Evolutionary conservation across 116 monocot species (phyloP).

Genomic region (Cymodocea nodosa): DNA sequence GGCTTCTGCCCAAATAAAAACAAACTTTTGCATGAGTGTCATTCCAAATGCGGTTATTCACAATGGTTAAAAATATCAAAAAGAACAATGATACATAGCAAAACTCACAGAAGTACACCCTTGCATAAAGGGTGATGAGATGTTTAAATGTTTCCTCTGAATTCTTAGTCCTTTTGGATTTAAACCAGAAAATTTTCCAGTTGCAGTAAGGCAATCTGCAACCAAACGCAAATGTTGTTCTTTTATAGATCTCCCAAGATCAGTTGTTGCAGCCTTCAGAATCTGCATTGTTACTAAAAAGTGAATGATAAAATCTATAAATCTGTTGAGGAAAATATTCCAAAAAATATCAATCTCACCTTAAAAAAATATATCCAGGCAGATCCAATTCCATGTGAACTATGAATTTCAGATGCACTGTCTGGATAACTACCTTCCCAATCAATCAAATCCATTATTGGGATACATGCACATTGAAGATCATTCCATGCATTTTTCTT

Average conservation of each 20-base stretch:
- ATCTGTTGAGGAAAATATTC: conserved; percentile 3
- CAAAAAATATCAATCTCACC: conserved; percentile 20
- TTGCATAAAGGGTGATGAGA: conserved; percentile 59
- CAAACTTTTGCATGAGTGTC: not conserved
- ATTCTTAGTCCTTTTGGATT: conserved; percentile 43
- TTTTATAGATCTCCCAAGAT: conserved; percentile 51
- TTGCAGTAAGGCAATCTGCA: conserved; percentile 58
- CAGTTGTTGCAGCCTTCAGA: conserved; percentile 40
- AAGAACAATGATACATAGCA: not conserved
- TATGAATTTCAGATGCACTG: conserved; percentile 23
- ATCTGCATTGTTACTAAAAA: conserved; percentile 32
- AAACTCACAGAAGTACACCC: conserved; percentile 66
- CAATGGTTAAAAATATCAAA: not conserved
- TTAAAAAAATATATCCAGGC: conserved; percentile 53
- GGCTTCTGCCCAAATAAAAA: conserved; percentile 41
- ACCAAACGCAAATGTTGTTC: conserved; percentile 47
- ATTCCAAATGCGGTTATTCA: not conserved
- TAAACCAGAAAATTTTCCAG: conserved; percentile 64
- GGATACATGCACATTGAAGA: conserved; percentile 61
- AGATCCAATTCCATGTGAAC: conserved; percentile 44
- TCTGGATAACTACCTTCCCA: conserved; percentile 71
- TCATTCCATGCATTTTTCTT: conserved; percentile 38
- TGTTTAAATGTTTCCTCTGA: conserved; percentile 28
- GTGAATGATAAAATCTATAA: not conserved
- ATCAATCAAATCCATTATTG: conserved; percentile 76